phyloP scores from a whole-genome alignment of 2,329 filamentous ascomycete species.

The Alternaria novae-zelandiae region DNA sequence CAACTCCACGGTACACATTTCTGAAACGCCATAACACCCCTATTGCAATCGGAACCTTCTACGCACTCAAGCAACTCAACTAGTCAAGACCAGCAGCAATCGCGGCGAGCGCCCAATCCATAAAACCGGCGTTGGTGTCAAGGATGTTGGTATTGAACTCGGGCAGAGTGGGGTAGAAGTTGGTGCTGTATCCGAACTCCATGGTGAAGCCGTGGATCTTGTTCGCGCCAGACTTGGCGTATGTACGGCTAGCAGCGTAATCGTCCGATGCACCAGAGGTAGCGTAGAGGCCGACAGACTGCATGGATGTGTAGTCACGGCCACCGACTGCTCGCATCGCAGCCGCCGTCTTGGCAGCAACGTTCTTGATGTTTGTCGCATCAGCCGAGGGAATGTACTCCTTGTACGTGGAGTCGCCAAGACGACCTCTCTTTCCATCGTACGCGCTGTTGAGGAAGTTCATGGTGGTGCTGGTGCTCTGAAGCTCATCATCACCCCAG shows the following conservation, averaged over 20 bases:
- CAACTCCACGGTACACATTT: neutral
- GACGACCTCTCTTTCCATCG: slow-evolving; percentile 58
- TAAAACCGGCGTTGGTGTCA: slow-evolving; percentile 51
- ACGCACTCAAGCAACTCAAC: neutral
- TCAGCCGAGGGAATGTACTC: slow-evolving; percentile 51
- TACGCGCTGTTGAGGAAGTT: slow-evolving; percentile 62
- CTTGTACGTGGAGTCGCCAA: slow-evolving; percentile 60
- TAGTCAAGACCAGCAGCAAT: slow-evolving; percentile 39
- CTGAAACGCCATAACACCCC: neutral
- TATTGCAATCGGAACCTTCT: too few relatives aligned
- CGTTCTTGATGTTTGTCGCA: slow-evolving; percentile 41
- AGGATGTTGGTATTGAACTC: slow-evolving; percentile 51
- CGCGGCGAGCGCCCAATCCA: slow-evolving; percentile 50
- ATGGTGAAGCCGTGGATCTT: slow-evolving; percentile 47
- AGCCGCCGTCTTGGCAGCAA: slow-evolving; percentile 41
- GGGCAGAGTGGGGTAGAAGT: slow-evolving; percentile 50
- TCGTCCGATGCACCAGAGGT: slow-evolving; percentile 49
- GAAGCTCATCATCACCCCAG: slow-evolving; percentile 64
- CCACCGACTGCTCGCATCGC: slow-evolving; percentile 49
- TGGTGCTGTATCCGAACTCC: slow-evolving; percentile 43
- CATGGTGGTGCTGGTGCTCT: slow-evolving; percentile 54
- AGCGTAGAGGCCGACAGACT: slow-evolving; percentile 48
- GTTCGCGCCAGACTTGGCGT: slow-evolving; percentile 42
- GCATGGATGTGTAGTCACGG: slow-evolving; percentile 39
- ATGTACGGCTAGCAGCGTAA: slow-evolving; percentile 49